A percentile compares a stretch with the other conserved stretches of the same genome.
Conservation (phyloP, 2,329 filamentous ascomycete species). For the Phoma sp. region DNA sequence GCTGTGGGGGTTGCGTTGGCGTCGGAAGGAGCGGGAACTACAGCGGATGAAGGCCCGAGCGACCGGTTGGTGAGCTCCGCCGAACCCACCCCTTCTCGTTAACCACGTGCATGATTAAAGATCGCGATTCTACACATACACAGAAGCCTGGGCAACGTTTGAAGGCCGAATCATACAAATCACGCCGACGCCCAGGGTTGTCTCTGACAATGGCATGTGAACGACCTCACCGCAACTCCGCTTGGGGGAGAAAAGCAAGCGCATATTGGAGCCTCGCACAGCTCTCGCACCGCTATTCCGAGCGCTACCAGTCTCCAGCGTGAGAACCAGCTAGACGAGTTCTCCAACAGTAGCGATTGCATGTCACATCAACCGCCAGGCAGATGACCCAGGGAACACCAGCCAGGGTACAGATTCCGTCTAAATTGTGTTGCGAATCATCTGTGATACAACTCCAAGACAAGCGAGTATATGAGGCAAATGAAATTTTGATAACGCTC, state of each 20-base stretch:
- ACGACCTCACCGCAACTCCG: conserved; percentile 19
- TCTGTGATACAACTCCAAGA: neutral
- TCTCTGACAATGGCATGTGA: conserved; percentile 19
- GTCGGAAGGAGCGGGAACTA: conserved; percentile 38
- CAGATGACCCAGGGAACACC: conserved; percentile 9
- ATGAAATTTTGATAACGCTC: conserved; percentile 14
- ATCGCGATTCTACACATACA: conserved; percentile 16
- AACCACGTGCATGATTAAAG: conserved; percentile 22
- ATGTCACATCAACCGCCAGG: neutral
- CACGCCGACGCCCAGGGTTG: conserved; percentile 9
- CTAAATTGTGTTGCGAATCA: conserved; percentile 1
- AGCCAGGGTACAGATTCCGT: conserved; percentile 2
- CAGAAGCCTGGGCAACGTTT: conserved; percentile 8
- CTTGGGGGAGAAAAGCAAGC: conserved; percentile 15
- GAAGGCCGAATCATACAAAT: conserved; percentile 7
- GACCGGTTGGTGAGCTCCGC: conserved; percentile 18
- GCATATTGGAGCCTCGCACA: conserved; percentile 20
- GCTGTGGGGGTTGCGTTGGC: conserved; percentile 32
- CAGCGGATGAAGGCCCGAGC: conserved; percentile 41
- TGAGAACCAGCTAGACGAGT: neutral
- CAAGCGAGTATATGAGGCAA: conserved; percentile 2
- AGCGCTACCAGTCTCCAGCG: conserved; percentile 3
- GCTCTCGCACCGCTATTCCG: conserved; percentile 17
- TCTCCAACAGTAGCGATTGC: neutral
- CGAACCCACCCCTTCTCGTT: conserved; percentile 16